These are phyloP conservation scores for Leccinum uliginosum DNA, from an alignment of 768 basidiomycete genomes.

Conservation along the genomic window DNA sequence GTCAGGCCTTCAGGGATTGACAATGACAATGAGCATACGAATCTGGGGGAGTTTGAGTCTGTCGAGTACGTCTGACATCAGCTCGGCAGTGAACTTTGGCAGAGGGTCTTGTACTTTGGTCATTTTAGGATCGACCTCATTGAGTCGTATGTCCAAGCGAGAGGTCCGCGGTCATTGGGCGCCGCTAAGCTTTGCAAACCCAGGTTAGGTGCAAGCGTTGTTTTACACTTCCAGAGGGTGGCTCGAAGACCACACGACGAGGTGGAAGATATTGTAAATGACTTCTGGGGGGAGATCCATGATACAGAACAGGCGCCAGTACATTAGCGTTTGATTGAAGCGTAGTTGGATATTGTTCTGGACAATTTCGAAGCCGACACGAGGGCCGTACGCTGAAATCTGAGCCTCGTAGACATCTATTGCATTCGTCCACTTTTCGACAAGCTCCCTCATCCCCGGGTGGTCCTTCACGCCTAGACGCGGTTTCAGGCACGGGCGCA, in stretches of 20 bases:
- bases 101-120: constrained; percentile 25
- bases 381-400: constrained; percentile 17
- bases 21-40: constrained; percentile 53
- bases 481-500: constrained; percentile 16
- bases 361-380: constrained; percentile 13
- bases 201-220: constrained; percentile 50
- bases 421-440: constrained; percentile 12
- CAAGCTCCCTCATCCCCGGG: constrained; percentile 1
- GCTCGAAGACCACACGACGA: constrained; percentile 49
- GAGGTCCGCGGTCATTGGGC: constrained; percentile 44
- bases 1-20: constrained; percentile 56
- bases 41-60: constrained; percentile 50
- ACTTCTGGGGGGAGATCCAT: constrained; percentile 65
- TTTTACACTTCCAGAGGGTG: constrained; percentile 31
- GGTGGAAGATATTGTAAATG: constrained; percentile 58
- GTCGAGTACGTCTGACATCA: constrained; percentile 48
- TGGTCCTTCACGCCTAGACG: background rate
- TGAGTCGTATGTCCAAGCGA: constrained; percentile 59
- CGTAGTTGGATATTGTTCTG: constrained; percentile 14
- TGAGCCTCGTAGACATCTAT: constrained; percentile 16
- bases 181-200: constrained; percentile 56
- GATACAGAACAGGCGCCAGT: constrained; percentile 48
- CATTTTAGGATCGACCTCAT: constrained; percentile 34
- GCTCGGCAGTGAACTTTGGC: constrained; percentile 34
- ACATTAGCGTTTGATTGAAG: constrained; percentile 21